Base-by-base conservation (phyloP, 148 eudicot species). In the Linanthus parryae region DNA sequence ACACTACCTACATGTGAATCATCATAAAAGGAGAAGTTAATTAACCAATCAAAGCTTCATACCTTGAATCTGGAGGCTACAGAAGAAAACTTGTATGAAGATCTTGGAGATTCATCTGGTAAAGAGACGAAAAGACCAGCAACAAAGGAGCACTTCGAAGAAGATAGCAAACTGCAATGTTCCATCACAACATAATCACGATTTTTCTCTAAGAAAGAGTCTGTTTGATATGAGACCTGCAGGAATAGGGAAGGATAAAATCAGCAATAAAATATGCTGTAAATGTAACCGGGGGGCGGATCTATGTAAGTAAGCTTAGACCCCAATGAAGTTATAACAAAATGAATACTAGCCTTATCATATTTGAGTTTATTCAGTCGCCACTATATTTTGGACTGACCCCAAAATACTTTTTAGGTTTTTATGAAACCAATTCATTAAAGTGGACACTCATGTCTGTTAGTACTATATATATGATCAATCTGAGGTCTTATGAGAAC, bases 181-280 rank as follows among this genome's bases (percentile, higher is more conserved):
- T 92, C 99, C 67, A 84, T 80, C 44, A 92, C 99, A 64, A 92
- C 77, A 78, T 92, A 92, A 59, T 92, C 99, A 57, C 96, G 96
- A 65, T 92, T 92, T 69, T 92, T 92, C 46, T 92, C 99, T 30
- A 92, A 56, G 54, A 92, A 92, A 2, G 79, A 48, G 21, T 84
- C 78, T 26, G 96, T 84, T 74, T 92, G 87, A 69, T 92, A 92
- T n/a, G 65, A 79, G 55, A 92, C 99, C 99, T 92, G 61, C 55
- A 65, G 51, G 59, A 30, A 4, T 43, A 2, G 22, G 16, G 25
- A 34, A 43, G 46, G 8, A 0, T 31, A 51, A 34, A 14, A 45
- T 0, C 19, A 17, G 0, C 3, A 21, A 12, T 33, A 37, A 9
- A 44, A 42, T n/a, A n/a, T n/a, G n/a, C n/a, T n/a, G n/a, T n/a